Conservation (phyloP, 768 basidiomycete species). For the Asterophora parasitica region DNA sequence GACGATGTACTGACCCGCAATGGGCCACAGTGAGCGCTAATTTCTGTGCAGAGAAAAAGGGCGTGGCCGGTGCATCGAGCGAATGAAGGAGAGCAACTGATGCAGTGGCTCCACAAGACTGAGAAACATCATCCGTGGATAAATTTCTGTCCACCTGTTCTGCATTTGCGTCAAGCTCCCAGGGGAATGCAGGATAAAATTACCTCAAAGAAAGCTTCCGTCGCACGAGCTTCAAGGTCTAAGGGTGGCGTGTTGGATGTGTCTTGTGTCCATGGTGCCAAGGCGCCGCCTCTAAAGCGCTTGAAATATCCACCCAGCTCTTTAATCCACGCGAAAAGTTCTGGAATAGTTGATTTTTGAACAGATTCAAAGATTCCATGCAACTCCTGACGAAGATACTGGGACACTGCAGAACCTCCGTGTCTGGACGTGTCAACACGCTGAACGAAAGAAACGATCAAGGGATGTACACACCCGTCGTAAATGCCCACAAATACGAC, state of each 20-base stretch:
- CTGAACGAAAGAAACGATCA: neutral
- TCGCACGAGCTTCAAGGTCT: constrained; percentile 83
- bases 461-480: constrained; percentile 62
- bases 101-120: constrained; percentile 83
- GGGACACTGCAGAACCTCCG: constrained; percentile 86
- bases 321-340: constrained; percentile 71
- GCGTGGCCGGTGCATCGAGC: constrained; percentile 70
- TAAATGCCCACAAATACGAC: constrained; percentile 87
- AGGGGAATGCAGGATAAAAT: constrained; percentile 17
- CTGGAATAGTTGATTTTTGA: constrained; percentile 65
- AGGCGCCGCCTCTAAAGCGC: constrained; percentile 76
- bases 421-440: constrained; percentile 47
- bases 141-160: constrained; percentile 70
- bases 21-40: constrained; percentile 88
- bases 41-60: constrained; percentile 77
- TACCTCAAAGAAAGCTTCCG: constrained; percentile 84
- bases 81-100: constrained; percentile 91
- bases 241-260: constrained; percentile 34
- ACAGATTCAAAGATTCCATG: constrained; percentile 83
- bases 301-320: constrained; percentile 88
- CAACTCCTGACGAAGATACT: constrained; percentile 79
- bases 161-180: constrained; percentile 5
- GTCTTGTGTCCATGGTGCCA: constrained; percentile 59
- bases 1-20: constrained; percentile 60
- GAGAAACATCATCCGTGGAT: constrained; percentile 62